Evolutionary conservation across 495 filamentous ascomycete species (phyloP).

Genomic region (Penicillium longicatenatum): DNA sequence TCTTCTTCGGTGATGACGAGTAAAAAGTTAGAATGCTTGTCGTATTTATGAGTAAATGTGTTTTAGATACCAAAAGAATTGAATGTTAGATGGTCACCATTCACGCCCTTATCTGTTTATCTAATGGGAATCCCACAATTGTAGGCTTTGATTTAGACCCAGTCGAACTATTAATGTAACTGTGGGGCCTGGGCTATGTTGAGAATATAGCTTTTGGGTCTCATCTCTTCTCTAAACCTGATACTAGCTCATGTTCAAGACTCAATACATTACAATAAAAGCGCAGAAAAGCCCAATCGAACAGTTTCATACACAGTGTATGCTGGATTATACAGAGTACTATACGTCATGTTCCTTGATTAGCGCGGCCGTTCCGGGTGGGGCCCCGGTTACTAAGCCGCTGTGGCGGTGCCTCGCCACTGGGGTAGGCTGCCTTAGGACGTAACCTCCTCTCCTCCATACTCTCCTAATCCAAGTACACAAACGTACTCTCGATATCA

Average conservation of each 20-base stretch:
- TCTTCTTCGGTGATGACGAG: conserved; percentile 88
- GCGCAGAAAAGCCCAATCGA: too few species aligned
- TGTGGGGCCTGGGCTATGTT: too few species aligned
- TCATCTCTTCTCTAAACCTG: too few species aligned
- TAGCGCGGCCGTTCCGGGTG: not conserved
- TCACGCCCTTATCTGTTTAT: not conserved
- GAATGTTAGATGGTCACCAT: not conserved
- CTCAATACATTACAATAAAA: too few species aligned
- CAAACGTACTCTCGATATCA: conserved; percentile 2
- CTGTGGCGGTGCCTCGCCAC: conserved; percentile 11
- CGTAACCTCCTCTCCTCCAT: conserved; percentile 20
- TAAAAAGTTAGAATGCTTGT: conserved; percentile 34
- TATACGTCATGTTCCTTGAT: not conserved
- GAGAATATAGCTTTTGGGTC: too few species aligned
- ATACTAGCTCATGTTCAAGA: too few species aligned
- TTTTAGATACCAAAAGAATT: conserved; percentile 25
- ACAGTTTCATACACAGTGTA: too few species aligned
- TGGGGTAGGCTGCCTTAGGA: conserved; percentile 7
- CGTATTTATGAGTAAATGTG: conserved; percentile 18
- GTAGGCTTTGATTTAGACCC: not conserved
- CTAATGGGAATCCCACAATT: not conserved
- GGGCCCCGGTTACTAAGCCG: not conserved
- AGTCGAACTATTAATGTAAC: too few species aligned
- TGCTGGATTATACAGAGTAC: not conserved
- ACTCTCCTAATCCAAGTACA: conserved; percentile 23